Conservation (phyloP, 2,329 filamentous ascomycete genomes). For the Trichoderma asperellum region DNA sequence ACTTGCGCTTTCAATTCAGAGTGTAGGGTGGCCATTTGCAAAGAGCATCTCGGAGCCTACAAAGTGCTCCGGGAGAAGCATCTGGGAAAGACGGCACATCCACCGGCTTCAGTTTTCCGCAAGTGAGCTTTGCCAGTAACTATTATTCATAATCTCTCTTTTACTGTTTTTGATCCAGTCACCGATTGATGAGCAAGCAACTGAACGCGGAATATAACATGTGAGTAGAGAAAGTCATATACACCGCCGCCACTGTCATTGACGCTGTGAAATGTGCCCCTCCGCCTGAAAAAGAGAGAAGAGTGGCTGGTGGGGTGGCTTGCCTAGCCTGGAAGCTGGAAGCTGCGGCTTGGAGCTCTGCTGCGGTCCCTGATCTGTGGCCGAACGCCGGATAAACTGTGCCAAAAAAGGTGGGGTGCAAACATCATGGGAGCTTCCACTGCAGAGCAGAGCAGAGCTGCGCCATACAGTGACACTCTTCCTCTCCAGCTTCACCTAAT, state of each 20-base stretch:
- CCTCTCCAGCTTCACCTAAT: slow-evolving; percentile 16
- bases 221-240: neutral
- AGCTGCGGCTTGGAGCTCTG: slow-evolving; percentile 8
- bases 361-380: slow-evolving; percentile 23
- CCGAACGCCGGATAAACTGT: slow-evolving; percentile 26
- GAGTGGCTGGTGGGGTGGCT: slow-evolving; percentile 25
- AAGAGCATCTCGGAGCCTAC: slow-evolving; percentile 19
- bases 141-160: neutral
- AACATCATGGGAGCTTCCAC: slow-evolving; percentile 29
- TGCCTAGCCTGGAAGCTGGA: neutral
- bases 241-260: neutral
- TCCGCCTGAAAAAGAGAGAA: neutral
- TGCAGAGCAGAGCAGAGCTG: slow-evolving; percentile 24
- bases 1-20: neutral
- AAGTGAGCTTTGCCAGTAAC: neutral
- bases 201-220: neutral
- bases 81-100: neutral
- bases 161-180: neutral
- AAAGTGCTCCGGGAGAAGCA: slow-evolving; percentile 13
- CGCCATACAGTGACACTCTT: slow-evolving; percentile 28
- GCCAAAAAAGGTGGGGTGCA: slow-evolving; percentile 24
- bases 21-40: slow-evolving; percentile 3
- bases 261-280: neutral
- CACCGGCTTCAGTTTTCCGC: neutral
- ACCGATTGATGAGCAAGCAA: neutral